Evolutionary conservation across 1,284 basidiomycete genomes (phyloP), one percentile per base, ranked within the genome.

Genomic region (Earliella scabrosa): DNA sequence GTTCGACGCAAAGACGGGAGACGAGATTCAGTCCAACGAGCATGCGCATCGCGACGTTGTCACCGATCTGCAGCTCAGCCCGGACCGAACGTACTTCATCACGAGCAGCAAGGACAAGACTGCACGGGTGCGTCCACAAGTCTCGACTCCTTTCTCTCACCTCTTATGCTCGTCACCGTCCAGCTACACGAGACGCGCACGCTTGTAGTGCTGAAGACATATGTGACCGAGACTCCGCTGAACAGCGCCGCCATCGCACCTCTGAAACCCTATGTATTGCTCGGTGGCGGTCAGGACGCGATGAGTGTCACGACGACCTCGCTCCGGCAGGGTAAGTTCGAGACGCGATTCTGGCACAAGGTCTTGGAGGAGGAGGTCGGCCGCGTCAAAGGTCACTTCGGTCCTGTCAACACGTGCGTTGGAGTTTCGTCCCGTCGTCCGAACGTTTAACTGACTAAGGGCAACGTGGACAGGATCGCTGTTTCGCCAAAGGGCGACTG

Each of bases 341-440:
- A 99, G 78, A 95, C 95, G 3, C 84, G 96, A 45, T 98, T 99
- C 80, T 99, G 95, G 95, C 97, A 99, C 81, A 95, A 93, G 70
- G 83, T 99, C 40, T 95, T 98, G 67, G 97, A 98, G 75, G 97
- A 99, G 80, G 97, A 99, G 74, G 91, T 98, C 58, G 95, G 96
- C 21, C 87, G 96, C 35, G 95, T 99, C 59, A 98, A 95, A 73
- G 95, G 95, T 21, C 95, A 97, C 72, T 95, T 98, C 75, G 97
- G 97, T 38, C 97, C 97, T 47, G 92, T 98, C 77, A 99, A 99
- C 79, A 98, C 97, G 83, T 93, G 61, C 60, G 90, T 82, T 48
- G 35, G n/a, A 24, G 38, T n/a, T 1, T 23, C 49, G 43, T 26
- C 44, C 35, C 24, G 7, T 23, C 45, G 11, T 3, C 18, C 27